Conservation (phyloP, 2,329 filamentous ascomycete genomes). For the Pseudogymnoascus sp. region DNA sequence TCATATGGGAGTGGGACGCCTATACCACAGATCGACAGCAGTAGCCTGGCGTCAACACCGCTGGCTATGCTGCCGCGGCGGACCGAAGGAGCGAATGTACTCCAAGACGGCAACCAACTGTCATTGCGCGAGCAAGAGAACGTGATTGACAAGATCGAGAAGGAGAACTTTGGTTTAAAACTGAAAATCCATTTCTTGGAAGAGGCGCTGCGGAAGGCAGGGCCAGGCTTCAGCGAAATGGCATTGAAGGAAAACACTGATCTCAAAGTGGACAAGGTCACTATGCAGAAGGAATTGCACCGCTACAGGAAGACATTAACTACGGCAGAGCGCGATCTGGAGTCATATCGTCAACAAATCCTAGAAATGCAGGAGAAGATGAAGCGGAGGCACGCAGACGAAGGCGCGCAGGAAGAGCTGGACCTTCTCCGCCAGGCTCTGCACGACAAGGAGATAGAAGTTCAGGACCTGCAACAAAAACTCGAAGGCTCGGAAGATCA, state of each 20-base stretch:
- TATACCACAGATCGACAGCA: constrained; percentile 65
- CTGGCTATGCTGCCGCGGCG: constrained; percentile 60
- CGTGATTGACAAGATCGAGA: constrained; percentile 91
- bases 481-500: constrained; percentile 49
- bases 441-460: constrained; percentile 44
- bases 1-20: constrained; percentile 61
- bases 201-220: constrained; percentile 77
- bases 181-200: constrained; percentile 96
- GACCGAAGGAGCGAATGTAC: constrained; percentile 54
- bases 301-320: constrained; percentile 78
- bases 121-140: constrained; percentile 92
- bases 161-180: constrained; percentile 96
- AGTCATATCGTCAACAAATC: constrained; percentile 74
- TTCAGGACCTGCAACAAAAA: constrained; percentile 46
- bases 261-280: constrained; percentile 85
- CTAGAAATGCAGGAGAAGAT: constrained; percentile 74
- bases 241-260: constrained; percentile 93
- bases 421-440: constrained; percentile 49
- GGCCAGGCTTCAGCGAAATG: constrained; percentile 80
- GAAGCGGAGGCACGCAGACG: constrained; percentile 65
- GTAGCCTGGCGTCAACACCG: constrained; percentile 77
- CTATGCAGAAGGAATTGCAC: constrained; percentile 79
- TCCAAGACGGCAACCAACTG: constrained; percentile 82
- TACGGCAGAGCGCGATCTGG: constrained; percentile 77
- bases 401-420: constrained; percentile 55